phyloP scores from a whole-genome alignment of 2,329 filamentous ascomycete species.

The Chlorencoelia australis region DNA sequence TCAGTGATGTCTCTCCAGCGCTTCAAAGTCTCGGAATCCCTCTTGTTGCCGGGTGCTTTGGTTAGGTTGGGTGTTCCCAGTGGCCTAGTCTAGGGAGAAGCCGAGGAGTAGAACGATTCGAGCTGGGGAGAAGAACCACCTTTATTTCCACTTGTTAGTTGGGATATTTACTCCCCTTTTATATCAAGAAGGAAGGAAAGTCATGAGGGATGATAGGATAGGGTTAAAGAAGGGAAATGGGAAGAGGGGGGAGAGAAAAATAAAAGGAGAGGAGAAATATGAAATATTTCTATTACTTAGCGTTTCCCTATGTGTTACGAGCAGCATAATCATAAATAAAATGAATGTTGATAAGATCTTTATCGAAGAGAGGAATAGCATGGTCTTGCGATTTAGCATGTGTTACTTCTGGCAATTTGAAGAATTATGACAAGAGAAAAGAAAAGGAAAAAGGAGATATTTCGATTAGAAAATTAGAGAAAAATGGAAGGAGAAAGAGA shows the following conservation, averaged over 20 bases:
- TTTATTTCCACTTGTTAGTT: too few species aligned
- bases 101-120: conserved; percentile 43
- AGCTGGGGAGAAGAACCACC: conserved; percentile 46
- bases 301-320: too few species aligned
- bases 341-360: conserved; percentile 43
- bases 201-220: background rate
- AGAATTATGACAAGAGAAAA: too few species aligned
- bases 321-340: conserved; percentile 50
- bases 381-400: too few species aligned
- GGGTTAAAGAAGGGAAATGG: background rate
- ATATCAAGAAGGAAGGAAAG: background rate
- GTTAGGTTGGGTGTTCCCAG: conserved; percentile 41
- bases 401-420: too few species aligned
- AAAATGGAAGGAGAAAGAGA: too few species aligned
- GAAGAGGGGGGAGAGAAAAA: background rate
- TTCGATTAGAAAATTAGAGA: too few species aligned
- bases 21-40: conserved; percentile 39
- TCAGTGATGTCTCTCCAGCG: conserved; percentile 40
- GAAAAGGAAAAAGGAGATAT: too few species aligned
- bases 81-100: conserved; percentile 43
- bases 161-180: background rate
- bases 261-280: background rate
- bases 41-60: conserved; percentile 46
- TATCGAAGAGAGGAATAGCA: conserved; percentile 34
- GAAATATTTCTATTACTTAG: background rate